These are phyloP conservation scores for Leccinum subrobustum DNA, from an alignment of 1,284 basidiomycete genomes.

Conservation along the genomic window DNA sequence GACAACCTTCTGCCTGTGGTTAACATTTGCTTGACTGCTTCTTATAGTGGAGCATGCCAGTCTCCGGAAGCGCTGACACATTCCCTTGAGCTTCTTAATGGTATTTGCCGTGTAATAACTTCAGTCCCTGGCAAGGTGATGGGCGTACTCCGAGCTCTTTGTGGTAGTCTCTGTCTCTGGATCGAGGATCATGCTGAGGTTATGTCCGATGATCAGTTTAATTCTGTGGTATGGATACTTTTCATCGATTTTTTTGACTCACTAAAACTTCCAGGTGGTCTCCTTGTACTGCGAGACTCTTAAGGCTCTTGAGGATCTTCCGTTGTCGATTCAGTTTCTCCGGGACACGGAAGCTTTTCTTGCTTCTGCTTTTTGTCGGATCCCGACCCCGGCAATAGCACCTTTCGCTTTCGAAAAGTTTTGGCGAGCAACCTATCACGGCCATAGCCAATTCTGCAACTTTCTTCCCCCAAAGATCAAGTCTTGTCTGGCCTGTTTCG, in stretches of 20 bases:
- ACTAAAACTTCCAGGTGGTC: slow-evolving; percentile 37
- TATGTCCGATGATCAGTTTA: slow-evolving; percentile 45
- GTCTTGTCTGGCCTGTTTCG: slow-evolving; percentile 39
- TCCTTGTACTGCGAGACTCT: slow-evolving; percentile 47
- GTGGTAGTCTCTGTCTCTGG: slow-evolving; percentile 48
- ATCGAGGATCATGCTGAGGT: slow-evolving; percentile 45
- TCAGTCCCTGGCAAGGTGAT: slow-evolving; percentile 28
- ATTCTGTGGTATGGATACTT: slow-evolving; percentile 42
- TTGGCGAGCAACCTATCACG: slow-evolving; percentile 50
- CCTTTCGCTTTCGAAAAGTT: slow-evolving; percentile 49
- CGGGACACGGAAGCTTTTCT: slow-evolving; percentile 42
- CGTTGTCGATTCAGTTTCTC: slow-evolving; percentile 42
- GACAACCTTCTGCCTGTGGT: slow-evolving; percentile 23
- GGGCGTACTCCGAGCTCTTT: slow-evolving; percentile 35
- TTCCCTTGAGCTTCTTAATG: slow-evolving; percentile 38
- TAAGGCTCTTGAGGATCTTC: slow-evolving; percentile 33
- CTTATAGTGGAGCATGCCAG: slow-evolving; percentile 34
- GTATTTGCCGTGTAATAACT: slow-evolving; percentile 35
- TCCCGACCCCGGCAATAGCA: slow-evolving; percentile 45
- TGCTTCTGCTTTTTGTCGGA: slow-evolving; percentile 46
- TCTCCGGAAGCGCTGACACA: slow-evolving; percentile 25
- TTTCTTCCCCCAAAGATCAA: slow-evolving; percentile 40
- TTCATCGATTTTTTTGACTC: not conserved
- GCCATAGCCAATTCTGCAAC: slow-evolving; percentile 31
- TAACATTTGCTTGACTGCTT: slow-evolving; percentile 30